Conservation (phyloP, 768 basidiomycete genomes). For the Psilocybe cyanescens region DNA sequence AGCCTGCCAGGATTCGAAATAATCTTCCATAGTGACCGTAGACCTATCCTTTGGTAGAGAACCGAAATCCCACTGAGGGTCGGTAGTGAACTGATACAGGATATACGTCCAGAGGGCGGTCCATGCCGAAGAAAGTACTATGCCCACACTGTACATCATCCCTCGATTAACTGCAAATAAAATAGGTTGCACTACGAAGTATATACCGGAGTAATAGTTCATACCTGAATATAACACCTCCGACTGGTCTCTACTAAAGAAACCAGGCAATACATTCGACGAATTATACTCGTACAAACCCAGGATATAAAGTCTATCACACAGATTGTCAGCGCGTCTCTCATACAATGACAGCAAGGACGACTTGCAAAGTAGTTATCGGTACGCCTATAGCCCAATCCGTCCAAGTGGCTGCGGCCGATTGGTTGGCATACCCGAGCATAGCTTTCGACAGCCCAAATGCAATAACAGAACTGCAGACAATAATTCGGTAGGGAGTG, state of each 20-base stretch:
- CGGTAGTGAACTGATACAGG: background rate
- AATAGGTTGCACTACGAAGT: too few relatives aligned
- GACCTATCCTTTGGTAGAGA: background rate
- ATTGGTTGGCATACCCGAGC: conserved; percentile 2
- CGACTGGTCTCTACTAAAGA: conserved; percentile 1
- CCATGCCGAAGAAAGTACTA: background rate
- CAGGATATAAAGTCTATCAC: conserved; percentile 4
- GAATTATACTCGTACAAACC: conserved; percentile 9
- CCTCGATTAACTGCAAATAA: background rate
- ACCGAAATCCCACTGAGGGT: background rate
- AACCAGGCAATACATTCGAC: background rate
- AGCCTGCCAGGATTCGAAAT: background rate
- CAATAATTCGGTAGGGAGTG: conserved; percentile 15
- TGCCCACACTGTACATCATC: background rate
- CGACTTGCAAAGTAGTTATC: conserved; percentile 5
- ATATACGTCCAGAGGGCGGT: background rate
- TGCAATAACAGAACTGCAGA: background rate
- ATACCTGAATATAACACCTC: background rate
- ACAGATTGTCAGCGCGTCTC: background rate
- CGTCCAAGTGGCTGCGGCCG: conserved; percentile 8
- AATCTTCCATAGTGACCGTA: background rate
- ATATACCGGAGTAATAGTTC: too few relatives aligned
- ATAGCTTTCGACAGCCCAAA: conserved; percentile 16
- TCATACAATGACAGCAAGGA: too few relatives aligned
- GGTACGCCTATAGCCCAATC: conserved; percentile 16